Evolutionary conservation across 2,329 filamentous ascomycete species (phyloP), one percentile per base, ranked within the genome.

Genomic region (Neonectria neomacrospora): DNA sequence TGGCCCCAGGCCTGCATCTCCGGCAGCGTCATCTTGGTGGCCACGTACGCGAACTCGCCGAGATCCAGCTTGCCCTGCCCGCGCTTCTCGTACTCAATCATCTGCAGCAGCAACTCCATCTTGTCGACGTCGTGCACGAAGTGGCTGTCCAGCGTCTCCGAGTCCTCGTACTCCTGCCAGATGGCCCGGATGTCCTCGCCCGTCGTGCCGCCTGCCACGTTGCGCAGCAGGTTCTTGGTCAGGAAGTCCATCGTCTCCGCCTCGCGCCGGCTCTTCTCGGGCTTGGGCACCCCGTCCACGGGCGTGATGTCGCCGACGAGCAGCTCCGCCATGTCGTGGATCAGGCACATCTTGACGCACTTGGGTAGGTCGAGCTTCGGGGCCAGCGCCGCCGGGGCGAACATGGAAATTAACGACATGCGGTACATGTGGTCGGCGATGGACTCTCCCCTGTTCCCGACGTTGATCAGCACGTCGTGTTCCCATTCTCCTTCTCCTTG

Each of bases 341-440:
- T 84, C 34, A 99, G 86, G 26, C 94, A 95, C 94, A 99, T 97
- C 80, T 93, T 93, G 73, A 93, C 95, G 83, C 96, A 99, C 71
- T 90, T 90, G 26, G 86, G 80, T 41, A 97, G 85, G 76, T 98
- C 91, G 74, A 98, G 84, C 41, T 86, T 86, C 0, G 88, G 80
- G 2, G 89, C 85, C 11, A 97, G 87, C 1, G 90, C 81, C 0
- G 92, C 85, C 2, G 96, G 95, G 2, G 93, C 94, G 68, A 97
- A 88, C 90, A 99, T 92, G 67, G 93, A 94, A 78, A 99, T 93
- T 71, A 99, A 87, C 53, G 94, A 93, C 96, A 99, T 99, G 80
- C 96, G 94, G 81, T 98, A 99, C 96, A 99, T 99, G 85, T 99
- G 96, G 81, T 99, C 96, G 57, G 93, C 87, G 75, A 99, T 97